phyloP scores from a whole-genome alignment of 1,139 yeast genomes.

The Suhomyces taliae region DNA sequence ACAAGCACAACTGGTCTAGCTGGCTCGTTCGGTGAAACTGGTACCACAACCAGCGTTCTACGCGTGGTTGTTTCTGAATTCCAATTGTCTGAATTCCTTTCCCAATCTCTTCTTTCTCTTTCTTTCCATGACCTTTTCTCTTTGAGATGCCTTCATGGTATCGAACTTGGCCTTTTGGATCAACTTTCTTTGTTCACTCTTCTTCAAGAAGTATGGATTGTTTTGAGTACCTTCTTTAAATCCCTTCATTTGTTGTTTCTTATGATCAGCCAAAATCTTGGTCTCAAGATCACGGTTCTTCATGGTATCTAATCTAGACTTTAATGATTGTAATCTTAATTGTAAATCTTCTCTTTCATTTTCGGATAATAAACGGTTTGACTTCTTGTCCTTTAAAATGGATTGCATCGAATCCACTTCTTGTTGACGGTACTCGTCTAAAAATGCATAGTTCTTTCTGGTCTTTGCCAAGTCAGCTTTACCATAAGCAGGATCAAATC shows the following conservation, averaged over 20 bases:
- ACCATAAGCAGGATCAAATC: conserved; percentile 90
- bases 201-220: conserved; percentile 64
- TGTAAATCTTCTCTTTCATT: conserved; percentile 56
- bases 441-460: conserved; percentile 75
- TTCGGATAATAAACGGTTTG: conserved; percentile 40
- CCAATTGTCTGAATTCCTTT: conserved; percentile 82
- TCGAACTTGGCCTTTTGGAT: conserved; percentile 88
- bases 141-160: conserved; percentile 75
- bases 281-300: conserved; percentile 75
- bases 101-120: conserved; percentile 93
- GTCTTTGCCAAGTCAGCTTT: conserved; percentile 67
- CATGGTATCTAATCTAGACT: conserved; percentile 75
- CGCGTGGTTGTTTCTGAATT: conserved; percentile 35
- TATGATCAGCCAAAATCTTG: conserved; percentile 56
- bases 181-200: conserved; percentile 79
- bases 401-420: conserved; percentile 65
- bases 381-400: conserved; percentile 57
- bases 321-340: conserved; percentile 56
- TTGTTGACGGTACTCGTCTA: conserved; percentile 77
- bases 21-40: too few species aligned
- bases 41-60: background rate
- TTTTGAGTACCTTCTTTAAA: conserved; percentile 51
- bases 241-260: conserved; percentile 46
- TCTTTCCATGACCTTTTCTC: conserved; percentile 87
- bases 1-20: too few species aligned